Evolutionary conservation across 2,329 filamentous ascomycete genomes (phyloP).

Genomic region (Neofusicoccum ribis): DNA sequence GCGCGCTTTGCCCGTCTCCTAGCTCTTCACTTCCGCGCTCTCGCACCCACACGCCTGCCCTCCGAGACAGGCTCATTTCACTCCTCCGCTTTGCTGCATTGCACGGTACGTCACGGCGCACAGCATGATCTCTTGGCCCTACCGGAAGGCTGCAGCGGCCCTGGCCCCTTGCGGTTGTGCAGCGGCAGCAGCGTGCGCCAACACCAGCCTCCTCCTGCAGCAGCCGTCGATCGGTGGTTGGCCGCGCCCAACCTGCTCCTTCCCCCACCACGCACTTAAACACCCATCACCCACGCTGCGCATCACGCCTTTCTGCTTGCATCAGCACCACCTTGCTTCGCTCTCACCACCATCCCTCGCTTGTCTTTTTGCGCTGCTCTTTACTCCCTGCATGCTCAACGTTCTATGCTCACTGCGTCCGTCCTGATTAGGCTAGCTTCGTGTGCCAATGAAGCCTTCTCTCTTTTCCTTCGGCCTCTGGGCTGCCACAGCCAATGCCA

Average conservation of each 20-base stretch:
- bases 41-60: not conserved
- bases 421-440: slow-evolving; percentile 1
- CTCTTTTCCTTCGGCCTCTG: slow-evolving; percentile 21
- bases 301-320: not conserved
- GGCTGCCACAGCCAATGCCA: slow-evolving; percentile 42
- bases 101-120: not conserved
- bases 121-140: not conserved
- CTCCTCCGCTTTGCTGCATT: not conserved
- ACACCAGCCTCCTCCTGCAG: not conserved
- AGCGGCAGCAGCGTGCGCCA: not conserved
- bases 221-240: not conserved
- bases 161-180: not conserved
- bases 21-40: not conserved
- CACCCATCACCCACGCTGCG: not conserved
- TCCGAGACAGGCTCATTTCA: not conserved
- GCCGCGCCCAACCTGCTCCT: not conserved
- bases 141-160: slow-evolving; percentile 10
- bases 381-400: not conserved
- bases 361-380: not conserved
- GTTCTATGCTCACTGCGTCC: slow-evolving; percentile 3
- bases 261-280: not conserved
- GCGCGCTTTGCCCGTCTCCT: not conserved
- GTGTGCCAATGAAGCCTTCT: slow-evolving; percentile 15
- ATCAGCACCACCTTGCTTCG: not conserved
- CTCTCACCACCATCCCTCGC: not conserved